Base-by-base conservation (phyloP, 257 asterid genomes). In the Jaltomata sinuosa region DNA sequence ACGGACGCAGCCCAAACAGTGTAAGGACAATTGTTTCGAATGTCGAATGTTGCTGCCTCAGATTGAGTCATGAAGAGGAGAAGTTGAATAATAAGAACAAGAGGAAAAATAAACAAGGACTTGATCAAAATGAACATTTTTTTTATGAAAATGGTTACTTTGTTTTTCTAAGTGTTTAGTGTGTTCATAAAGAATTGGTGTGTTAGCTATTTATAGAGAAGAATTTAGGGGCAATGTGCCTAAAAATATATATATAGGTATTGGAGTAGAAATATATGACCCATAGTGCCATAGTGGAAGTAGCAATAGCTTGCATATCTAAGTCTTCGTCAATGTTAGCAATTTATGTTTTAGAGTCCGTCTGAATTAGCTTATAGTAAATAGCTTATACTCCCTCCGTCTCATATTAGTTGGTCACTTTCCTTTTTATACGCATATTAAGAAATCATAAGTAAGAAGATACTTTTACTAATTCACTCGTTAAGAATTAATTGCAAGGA, bases 1-100 rank as follows among this genome's bases (percentile, higher is more conserved):
- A 67, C 83, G 8, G 91, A 89, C 0, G 91, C 93, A 0, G 94
- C 89, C 92, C 93, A 92, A 4, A 92, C 88, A 0, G 86, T 85
- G 88, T 57, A 86, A 7, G 87, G 88, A 59, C 92, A 92, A 78
- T 87, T 91, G 91, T 92, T 91, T 25, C 78, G 86, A 54, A 91
- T 21, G 2, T 36, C 65, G 83, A 92, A 92, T 2, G 45, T 83
- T 69, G 90, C 88, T 1, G 89, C 90, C 45, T 72, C 2, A 80
- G 89, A 53, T n/a, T 16, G 34, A 19, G 86, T n/a, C n/a, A n/a
- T 80, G 54, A 50, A 49, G 68, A 62, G 29, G 29, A 83, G 79
- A 86, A 81, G 21, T 21, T 84, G 85, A 85, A 61, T 18, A 32
- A 86, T 16, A 45, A 87, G 55, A 61, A 87, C 76, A 34, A 84